Base-by-base conservation (phyloP, 2,329 filamentous ascomycete species). In the Claviceps arundinis region DNA sequence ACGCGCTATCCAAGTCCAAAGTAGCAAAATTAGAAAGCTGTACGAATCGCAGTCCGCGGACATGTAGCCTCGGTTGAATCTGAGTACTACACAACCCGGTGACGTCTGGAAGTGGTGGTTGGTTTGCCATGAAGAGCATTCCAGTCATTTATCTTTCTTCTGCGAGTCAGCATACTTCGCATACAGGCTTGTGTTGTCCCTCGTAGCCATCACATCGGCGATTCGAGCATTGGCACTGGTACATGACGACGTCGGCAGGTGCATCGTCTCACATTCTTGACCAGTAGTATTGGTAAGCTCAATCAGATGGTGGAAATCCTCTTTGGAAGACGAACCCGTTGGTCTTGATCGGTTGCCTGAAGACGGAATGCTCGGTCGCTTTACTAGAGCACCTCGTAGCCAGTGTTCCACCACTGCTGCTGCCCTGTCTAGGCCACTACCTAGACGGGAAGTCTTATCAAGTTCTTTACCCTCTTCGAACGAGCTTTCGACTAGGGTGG, bases 341-440 rank as follows among this genome's bases (percentile, higher is more conserved):
- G 62, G 62, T 59, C 64, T 73, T 60, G 62, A 59, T 59, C 64
- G 61, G 54, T 66, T 61, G 19, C 70, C 69, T n/a, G 72, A 55
- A 26, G 70, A 66, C 1, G 76, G 76, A n/a, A 76, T 78, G 19
- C 68, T 67, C 1, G 76, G 74, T 4, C 78, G 74, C 61, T 83
- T 84, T 5, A 77, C 73, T 54, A 89, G 88, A 40, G 95, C 82
- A 56, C 89, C 88, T 55, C 90, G 77, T 54, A 97, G 74, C 89
- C 93, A 98, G 1, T 84, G 85, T 68, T 97, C 93, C 34, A 97
- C 83, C 2, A 86, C 85, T 5, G 88, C 85, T 1, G 90, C 89
- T 9, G 95, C 84, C 56, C 90, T 87, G 61, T 95, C 89, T 2
- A 97, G 71, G 1, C 77, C 73, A 3, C 68, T 73, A 14, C 75